Percentiles rank a stretch among this genome's conserved stretches.
phyloP scores from a whole-genome alignment of 192 early-diverging fungal species.

The Thamnidium elegans region DNA sequence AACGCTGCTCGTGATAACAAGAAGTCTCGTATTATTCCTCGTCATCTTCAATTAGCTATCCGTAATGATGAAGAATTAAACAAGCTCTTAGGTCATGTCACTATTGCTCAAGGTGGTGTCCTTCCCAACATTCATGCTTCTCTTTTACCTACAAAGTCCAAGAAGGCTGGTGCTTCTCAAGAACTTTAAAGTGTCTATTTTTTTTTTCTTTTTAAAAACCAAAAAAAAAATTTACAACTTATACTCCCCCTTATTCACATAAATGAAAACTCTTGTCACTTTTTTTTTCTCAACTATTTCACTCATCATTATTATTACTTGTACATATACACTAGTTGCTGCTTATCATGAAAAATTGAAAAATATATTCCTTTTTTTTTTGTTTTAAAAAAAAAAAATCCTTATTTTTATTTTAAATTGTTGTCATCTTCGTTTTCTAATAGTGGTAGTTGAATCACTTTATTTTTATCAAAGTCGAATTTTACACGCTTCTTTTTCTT shows the following conservation, averaged over 20 bases:
- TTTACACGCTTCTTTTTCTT: conserved; percentile 21
- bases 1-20: conserved; percentile 93
- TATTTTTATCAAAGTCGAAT: conserved; percentile 31
- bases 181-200: conserved; percentile 45
- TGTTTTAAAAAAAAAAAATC: background rate
- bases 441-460: conserved; percentile 17
- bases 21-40: conserved; percentile 88
- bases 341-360: conserved; percentile 53
- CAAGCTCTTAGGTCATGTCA: conserved; percentile 86
- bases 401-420: no score
- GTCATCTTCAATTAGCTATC: conserved; percentile 89
- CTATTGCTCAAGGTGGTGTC: conserved; percentile 89
- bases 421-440: background rate
- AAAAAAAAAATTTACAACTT: background rate
- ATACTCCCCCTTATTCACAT: background rate
- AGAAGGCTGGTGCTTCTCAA: conserved; percentile 41
- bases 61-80: conserved; percentile 92
- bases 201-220: background rate
- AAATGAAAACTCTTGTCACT: background rate
- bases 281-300: conserved; percentile 49
- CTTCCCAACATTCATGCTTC: conserved; percentile 71
- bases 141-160: conserved; percentile 64
- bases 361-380: background rate
- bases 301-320: background rate
- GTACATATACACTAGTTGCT: conserved; percentile 64